These are phyloP conservation scores for Plasmodium gonderi DNA, from an alignment of 169 alveolate species.

Conservation along the genomic window DNA sequence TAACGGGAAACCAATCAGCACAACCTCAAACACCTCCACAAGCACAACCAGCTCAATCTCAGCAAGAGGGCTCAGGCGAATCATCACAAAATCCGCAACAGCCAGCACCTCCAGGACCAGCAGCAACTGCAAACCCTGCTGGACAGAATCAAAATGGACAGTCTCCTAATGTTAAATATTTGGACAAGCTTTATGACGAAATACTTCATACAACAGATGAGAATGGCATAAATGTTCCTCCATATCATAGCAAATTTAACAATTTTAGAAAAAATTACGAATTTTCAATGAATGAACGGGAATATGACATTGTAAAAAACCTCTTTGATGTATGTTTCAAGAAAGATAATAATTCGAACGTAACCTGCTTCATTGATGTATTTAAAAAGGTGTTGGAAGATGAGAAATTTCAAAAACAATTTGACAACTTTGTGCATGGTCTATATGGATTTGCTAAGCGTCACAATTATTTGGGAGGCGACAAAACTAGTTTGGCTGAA, in stretches of 20 bases:
- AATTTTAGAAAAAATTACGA: not conserved
- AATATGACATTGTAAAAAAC: not conserved
- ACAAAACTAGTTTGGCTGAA: not conserved
- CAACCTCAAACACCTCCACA: too few relatives aligned
- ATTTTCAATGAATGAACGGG: not conserved
- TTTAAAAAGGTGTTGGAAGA: not conserved
- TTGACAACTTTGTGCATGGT: conserved; percentile 14
- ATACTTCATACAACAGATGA: not conserved
- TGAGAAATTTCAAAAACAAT: not conserved
- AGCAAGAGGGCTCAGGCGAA: not conserved
- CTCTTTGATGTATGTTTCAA: not conserved
- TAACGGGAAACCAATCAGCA: too few relatives aligned
- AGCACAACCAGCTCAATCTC: too few relatives aligned
- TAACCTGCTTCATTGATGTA: not conserved
- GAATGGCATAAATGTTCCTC: not conserved
- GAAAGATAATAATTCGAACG: not conserved
- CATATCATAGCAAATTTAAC: not conserved
- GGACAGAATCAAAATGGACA: not conserved
- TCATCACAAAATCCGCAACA: not conserved
- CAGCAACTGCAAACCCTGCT: not conserved
- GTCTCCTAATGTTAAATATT: not conserved
- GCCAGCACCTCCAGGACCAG: not conserved
- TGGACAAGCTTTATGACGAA: not conserved
- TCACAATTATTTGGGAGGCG: conserved; percentile 6
- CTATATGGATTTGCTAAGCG: conserved; percentile 25